phyloP scores from a whole-genome alignment of 2,329 filamentous ascomycete species.

The Xylariaceae sp. region DNA sequence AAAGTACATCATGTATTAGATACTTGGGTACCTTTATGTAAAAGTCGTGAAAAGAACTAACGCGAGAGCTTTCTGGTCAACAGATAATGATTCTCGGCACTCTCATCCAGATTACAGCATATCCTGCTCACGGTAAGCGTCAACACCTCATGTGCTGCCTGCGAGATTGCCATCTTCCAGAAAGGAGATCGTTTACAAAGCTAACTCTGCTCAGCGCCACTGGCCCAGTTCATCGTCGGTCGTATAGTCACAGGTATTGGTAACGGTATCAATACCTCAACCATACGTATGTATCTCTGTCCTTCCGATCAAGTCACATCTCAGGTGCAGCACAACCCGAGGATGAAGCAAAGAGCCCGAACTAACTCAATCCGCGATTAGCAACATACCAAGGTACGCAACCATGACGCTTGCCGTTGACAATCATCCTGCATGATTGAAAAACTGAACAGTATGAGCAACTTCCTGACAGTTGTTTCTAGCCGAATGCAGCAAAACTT shows the following conservation, averaged over 20 bases:
- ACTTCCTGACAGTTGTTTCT: conserved; percentile 5
- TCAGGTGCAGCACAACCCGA: too few species aligned
- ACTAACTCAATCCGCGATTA: too few species aligned
- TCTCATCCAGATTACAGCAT: conserved; percentile 47
- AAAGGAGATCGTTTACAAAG: too few species aligned
- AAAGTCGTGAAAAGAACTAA: too few species aligned
- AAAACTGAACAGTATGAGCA: not conserved
- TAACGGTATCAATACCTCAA: conserved; percentile 48
- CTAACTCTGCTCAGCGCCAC: conserved; percentile 14
- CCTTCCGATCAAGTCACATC: too few species aligned
- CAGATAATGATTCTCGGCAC: conserved; percentile 52
- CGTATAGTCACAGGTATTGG: conserved; percentile 50
- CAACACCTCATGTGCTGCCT: too few species aligned
- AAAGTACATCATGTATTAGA: too few species aligned
- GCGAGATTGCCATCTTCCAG: too few species aligned
- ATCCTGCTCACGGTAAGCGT: conserved; percentile 13
- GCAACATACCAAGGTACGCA: conserved; percentile 40
- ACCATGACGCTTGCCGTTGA: not conserved
- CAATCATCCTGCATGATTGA: not conserved
- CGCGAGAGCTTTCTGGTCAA: too few species aligned
- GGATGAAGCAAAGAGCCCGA: too few species aligned
- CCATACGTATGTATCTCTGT: conserved; percentile 28
- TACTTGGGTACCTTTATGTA: too few species aligned
- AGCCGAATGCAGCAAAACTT: conserved; percentile 42
- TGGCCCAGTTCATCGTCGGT: conserved; percentile 46